A percentile compares a stretch with the other conserved stretches of the same genome.
These are phyloP conservation scores for Pichia ethanolica DNA, from an alignment of 805 yeast genomes.

Conservation along the genomic window DNA sequence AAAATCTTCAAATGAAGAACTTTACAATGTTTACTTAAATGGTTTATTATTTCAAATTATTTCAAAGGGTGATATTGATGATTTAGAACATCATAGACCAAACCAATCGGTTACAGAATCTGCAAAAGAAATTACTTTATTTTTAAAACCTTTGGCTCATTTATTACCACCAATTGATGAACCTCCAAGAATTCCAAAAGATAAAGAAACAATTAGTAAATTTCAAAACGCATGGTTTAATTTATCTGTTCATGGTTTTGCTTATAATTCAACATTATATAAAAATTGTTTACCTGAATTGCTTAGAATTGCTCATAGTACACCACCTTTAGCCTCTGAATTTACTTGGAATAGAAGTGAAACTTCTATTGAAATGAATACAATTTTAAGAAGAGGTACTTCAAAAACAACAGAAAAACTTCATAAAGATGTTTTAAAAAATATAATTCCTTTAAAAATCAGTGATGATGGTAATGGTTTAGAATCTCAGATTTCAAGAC, in stretches of 20 bases:
- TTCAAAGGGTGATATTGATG: slow-evolving; percentile 71
- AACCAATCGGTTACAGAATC: slow-evolving; percentile 62
- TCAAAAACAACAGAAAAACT: slow-evolving; percentile 72
- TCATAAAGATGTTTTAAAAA: slow-evolving; percentile 55
- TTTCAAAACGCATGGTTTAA: slow-evolving; percentile 94
- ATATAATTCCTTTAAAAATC: slow-evolving; percentile 42
- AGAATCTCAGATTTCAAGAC: slow-evolving; percentile 50
- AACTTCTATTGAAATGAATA: slow-evolving; percentile 85
- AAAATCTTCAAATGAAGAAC: slow-evolving; percentile 31
- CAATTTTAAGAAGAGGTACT: slow-evolving; percentile 83
- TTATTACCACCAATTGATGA: slow-evolving; percentile 55
- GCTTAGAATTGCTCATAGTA: slow-evolving; percentile 67
- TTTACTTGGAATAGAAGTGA: slow-evolving; percentile 76
- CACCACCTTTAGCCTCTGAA: slow-evolving; percentile 86
- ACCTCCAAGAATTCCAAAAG: slow-evolving; percentile 35
- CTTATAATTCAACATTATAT: slow-evolving; percentile 49
- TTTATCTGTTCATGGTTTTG: slow-evolving; percentile 83
- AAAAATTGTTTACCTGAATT: slow-evolving; percentile 41
- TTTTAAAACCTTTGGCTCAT: slow-evolving; percentile 67
- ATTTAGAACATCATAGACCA: slow-evolving; percentile 67
- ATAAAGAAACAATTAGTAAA: slow-evolving; percentile 45
- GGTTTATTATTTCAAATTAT: slow-evolving; percentile 63
- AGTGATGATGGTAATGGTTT: slow-evolving; percentile 28
- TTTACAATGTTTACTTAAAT: slow-evolving; percentile 49
- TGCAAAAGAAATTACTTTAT: slow-evolving; percentile 59